These are phyloP conservation scores for Aphanoascus verrucosus DNA, from an alignment of 2,329 filamentous ascomycete genomes.

Conservation along the genomic window DNA sequence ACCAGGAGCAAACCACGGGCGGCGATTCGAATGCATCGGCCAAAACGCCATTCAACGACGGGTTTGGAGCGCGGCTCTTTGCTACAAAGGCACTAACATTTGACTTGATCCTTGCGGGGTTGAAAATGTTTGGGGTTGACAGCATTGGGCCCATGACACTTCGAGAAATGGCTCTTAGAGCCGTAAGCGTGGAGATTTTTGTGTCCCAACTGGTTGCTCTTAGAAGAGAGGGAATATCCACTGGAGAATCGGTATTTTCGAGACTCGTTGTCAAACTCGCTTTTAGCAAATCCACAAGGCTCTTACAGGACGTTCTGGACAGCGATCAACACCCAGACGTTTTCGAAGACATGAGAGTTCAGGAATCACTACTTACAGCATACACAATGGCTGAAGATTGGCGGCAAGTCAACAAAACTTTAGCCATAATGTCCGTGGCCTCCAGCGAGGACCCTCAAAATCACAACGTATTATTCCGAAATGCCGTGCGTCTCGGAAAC, in stretches of 20 bases:
- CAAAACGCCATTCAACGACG: slow-evolving; percentile 47
- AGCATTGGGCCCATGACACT: slow-evolving; percentile 65
- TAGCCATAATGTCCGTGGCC: slow-evolving; percentile 42
- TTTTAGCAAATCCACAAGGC: slow-evolving; percentile 41
- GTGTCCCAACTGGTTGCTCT: slow-evolving; percentile 51
- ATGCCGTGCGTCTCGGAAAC: slow-evolving; percentile 28
- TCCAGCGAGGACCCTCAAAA: slow-evolving; percentile 24
- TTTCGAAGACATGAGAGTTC: slow-evolving; percentile 46
- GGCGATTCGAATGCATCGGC: not conserved
- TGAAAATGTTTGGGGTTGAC: slow-evolving; percentile 60
- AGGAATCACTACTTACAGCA: slow-evolving; percentile 44
- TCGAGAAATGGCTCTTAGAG: slow-evolving; percentile 63
- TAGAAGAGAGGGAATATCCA: slow-evolving; percentile 49
- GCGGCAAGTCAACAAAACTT: slow-evolving; percentile 44
- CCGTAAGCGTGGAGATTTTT: slow-evolving; percentile 48
- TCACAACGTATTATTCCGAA: slow-evolving; percentile 33
- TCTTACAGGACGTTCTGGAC: slow-evolving; percentile 43
- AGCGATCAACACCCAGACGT: slow-evolving; percentile 57
- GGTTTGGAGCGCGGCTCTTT: slow-evolving; percentile 68
- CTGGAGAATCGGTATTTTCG: slow-evolving; percentile 55
- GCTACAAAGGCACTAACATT: slow-evolving; percentile 64
- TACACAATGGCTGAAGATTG: slow-evolving; percentile 44
- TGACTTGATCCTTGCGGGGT: slow-evolving; percentile 58
- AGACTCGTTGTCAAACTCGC: slow-evolving; percentile 56
- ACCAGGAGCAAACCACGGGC: not conserved